Percentiles rank a stretch among this genome's conserved stretches.
Conservation (phyloP, 208 protist genomes). For the Trypanosoma lewisi region DNA sequence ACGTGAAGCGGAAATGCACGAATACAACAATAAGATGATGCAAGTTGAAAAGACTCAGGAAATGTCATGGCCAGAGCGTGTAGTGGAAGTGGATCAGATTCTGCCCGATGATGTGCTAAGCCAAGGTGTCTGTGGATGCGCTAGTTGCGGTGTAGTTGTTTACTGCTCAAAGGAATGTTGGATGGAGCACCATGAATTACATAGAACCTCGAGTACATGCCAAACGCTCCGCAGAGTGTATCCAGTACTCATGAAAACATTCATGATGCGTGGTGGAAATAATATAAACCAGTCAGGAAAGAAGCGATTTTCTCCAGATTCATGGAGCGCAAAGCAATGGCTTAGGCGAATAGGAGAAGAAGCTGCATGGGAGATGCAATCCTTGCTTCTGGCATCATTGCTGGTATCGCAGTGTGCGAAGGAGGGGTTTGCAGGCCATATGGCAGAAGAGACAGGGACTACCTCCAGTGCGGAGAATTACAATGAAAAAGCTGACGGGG, state of each 20-base stretch:
- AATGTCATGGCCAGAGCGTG: conserved; percentile 22
- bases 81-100: conserved; percentile 11
- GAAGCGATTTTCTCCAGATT: conserved; percentile 3
- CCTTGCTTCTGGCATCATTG: conserved; percentile 38
- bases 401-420: conserved; percentile 27
- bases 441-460: conserved; percentile 5
- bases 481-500: background rate
- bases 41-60: background rate
- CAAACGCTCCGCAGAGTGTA: conserved; percentile 48
- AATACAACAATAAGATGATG: conserved; percentile 13
- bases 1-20: conserved; percentile 30
- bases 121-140: conserved; percentile 41
- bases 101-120: conserved; percentile 19
- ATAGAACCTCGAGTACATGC: conserved; percentile 49
- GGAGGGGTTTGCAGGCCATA: conserved; percentile 25
- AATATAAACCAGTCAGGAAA: conserved; percentile 1
- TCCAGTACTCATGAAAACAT: conserved; percentile 47
- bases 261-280: conserved; percentile 6
- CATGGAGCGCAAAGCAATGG: conserved; percentile 42
- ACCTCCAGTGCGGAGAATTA: background rate
- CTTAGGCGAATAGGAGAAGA: conserved; percentile 40
- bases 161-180: conserved; percentile 62
- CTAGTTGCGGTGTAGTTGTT: conserved; percentile 52
- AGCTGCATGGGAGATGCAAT: conserved; percentile 49
- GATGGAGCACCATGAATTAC: conserved; percentile 29